A percentile compares a stretch with the other conserved stretches of the same genome.
Evolutionary conservation across 2,329 filamentous ascomycete genomes (phyloP).

Genomic region (Beauveria medogensis): DNA sequence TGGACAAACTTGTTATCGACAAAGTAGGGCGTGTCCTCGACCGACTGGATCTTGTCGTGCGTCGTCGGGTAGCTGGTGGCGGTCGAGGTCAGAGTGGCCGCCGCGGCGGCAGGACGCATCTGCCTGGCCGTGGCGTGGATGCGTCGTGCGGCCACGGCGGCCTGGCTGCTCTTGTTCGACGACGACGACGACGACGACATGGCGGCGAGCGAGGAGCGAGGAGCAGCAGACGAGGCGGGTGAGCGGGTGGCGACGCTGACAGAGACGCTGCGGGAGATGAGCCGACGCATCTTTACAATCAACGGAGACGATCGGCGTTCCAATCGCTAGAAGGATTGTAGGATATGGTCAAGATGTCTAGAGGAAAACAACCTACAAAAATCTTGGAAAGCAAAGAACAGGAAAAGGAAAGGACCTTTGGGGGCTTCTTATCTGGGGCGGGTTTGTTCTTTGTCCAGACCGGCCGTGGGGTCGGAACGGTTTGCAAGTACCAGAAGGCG

Average conservation of each 20-base stretch:
- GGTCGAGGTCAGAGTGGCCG: conserved; percentile 44
- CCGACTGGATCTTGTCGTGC: conserved; percentile 61
- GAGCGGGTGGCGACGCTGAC: conserved; percentile 23
- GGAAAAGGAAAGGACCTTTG: neutral
- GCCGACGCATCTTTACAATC: conserved; percentile 12
- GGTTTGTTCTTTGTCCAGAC: neutral
- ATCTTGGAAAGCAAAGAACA: neutral
- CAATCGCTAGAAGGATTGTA: neutral
- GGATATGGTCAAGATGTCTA: neutral
- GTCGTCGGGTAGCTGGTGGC: conserved; percentile 58
- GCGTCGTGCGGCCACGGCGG: conserved; percentile 38
- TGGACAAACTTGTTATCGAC: conserved; percentile 69
- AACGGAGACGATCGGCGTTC: neutral
- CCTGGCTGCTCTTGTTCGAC: conserved; percentile 21
- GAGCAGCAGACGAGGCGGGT: conserved; percentile 19
- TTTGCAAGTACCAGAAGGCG: conserved; percentile 6
- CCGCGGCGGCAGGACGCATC: conserved; percentile 39
- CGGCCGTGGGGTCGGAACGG: neutral
- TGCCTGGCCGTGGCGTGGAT: conserved; percentile 51
- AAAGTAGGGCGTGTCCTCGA: conserved; percentile 71
- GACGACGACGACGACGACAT: conserved; percentile 17
- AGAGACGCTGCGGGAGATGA: conserved; percentile 13
- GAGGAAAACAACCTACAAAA: neutral
- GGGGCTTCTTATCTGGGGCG: conserved; percentile 5
- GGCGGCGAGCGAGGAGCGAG: conserved; percentile 18